phyloP scores from a whole-genome alignment of 2,329 filamentous ascomycete genomes.

The Cercospora janseana region DNA sequence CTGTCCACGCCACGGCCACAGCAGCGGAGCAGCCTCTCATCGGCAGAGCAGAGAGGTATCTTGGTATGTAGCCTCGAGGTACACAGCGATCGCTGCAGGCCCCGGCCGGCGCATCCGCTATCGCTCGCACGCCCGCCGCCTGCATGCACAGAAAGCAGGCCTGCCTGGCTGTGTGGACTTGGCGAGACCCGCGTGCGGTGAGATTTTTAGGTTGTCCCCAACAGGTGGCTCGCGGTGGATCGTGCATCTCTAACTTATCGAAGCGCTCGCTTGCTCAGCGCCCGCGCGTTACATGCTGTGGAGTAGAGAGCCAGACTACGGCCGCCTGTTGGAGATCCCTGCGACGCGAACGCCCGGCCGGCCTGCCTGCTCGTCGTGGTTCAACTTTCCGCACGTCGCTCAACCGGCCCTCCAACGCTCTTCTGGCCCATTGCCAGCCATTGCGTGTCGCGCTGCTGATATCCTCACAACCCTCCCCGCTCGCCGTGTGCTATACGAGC shows the following conservation, averaged over 20 bases:
- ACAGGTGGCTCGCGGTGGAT: conserved; percentile 19
- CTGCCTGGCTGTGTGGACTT: no score
- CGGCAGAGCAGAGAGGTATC: background rate
- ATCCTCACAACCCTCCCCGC: background rate
- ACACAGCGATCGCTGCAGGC: conserved; percentile 14
- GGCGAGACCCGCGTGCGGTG: conserved; percentile 14
- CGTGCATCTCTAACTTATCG: conserved; percentile 17
- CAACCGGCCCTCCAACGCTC: conserved; percentile 15
- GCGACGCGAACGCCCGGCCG: background rate
- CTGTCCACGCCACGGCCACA: background rate
- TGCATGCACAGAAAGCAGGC: no score
- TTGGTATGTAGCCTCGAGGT: conserved; percentile 15
- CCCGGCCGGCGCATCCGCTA: conserved; percentile 27
- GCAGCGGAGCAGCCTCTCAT: background rate
- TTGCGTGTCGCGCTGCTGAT: no score
- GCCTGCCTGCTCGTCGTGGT: background rate
- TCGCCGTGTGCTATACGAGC: conserved; percentile 3
- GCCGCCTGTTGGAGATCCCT: background rate
- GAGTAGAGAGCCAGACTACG: conserved; percentile 14
- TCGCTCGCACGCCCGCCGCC: conserved; percentile 11
- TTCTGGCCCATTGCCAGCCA: conserved; percentile 12
- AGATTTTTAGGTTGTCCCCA: conserved; percentile 23
- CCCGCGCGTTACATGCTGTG: conserved; percentile 14
- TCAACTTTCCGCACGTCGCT: conserved; percentile 13
- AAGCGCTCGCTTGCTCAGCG: conserved; percentile 19